A percentile compares a stretch with the other conserved stretches of the same genome.
Evolutionary conservation across 306 rosid genomes (phyloP).

Genomic region (Fragaria nilgerrensis): DNA sequence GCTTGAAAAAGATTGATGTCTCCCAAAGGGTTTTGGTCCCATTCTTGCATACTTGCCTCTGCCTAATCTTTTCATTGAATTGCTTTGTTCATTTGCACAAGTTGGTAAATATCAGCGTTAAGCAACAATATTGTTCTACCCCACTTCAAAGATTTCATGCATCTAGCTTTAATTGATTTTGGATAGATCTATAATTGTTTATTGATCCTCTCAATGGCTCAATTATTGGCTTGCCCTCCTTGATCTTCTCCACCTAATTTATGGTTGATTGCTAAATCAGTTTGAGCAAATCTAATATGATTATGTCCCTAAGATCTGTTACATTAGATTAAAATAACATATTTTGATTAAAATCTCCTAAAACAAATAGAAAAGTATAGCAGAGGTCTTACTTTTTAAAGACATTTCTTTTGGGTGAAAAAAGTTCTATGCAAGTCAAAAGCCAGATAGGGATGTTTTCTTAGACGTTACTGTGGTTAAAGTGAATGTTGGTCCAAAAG

Average conservation of each 20-base stretch:
- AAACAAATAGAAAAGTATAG: neutral
- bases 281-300: neutral
- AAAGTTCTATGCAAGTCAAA: neutral
- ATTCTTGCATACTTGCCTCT: constrained; percentile 2
- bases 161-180: neutral
- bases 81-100: constrained; percentile 13
- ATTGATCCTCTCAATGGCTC: neutral
- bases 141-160: constrained; percentile 8
- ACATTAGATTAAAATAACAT: neutral
- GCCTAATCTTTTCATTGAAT: neutral
- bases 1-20: constrained; percentile 24
- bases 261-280: neutral
- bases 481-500: neutral
- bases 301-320: neutral
- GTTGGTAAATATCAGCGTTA: constrained; percentile 7
- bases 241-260: neutral
- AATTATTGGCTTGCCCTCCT: constrained; percentile 1
- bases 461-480: neutral
- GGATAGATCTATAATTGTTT: neutral
- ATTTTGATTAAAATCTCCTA: neutral
- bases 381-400: neutral
- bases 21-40: constrained; percentile 12
- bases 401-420: no score
- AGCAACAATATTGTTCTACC: constrained; percentile 4
- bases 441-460: neutral